Evolutionary conservation across 148 eudicot genomes (phyloP), one percentile per base, ranked within the genome.

Genomic region (Camellia japonica): DNA sequence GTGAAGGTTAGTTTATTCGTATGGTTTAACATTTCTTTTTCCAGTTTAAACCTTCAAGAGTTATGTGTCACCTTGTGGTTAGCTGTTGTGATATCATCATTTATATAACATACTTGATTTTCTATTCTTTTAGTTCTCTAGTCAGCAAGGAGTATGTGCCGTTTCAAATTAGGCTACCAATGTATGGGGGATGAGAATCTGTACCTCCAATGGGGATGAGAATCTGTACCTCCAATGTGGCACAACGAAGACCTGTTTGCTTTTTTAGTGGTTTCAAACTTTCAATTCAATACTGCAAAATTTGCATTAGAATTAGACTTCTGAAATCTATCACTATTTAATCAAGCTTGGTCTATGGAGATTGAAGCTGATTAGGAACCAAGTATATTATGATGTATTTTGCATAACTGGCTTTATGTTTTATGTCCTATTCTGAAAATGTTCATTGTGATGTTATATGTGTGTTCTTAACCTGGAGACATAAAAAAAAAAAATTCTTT

Each of bases 1-100:
- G 88, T 93, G 58, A 95, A 95, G 97, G 98, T 93, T 79, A 56
- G 75, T 6, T 67, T 19, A 47, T 55, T 20, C 30, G n/a, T 2
- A 38, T 41, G 7, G 41, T 81, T 51, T 60, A 81, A 23, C 59
- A 10, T 47, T 42, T 54, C 51, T 5, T 51, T 23, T 7, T 20
- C 56, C 79, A 63, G 19, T 63, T 46, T 20, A 47, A 46, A 65
- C 52, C 60, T 77, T 66, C 30, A 76, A 62, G 30, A 13, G 60
- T 44, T 76, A 23, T 23, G 18, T 63, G n/a, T 64, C 43, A 12
- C 51, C 13, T 44, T 41, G 59, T 62, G 58, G 55, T 55, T 38
- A 47, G 63, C 4, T 38, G 30, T 23, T 38, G 19, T 73, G 20
- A 15, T 73, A n/a, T 55, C 38, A 38, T 41, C 3, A 65, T 52